A percentile compares a stretch with the other conserved stretches of the same genome.
Evolutionary conservation across 768 basidiomycete species (phyloP).

Genomic region (Phanerochaete sordida): DNA sequence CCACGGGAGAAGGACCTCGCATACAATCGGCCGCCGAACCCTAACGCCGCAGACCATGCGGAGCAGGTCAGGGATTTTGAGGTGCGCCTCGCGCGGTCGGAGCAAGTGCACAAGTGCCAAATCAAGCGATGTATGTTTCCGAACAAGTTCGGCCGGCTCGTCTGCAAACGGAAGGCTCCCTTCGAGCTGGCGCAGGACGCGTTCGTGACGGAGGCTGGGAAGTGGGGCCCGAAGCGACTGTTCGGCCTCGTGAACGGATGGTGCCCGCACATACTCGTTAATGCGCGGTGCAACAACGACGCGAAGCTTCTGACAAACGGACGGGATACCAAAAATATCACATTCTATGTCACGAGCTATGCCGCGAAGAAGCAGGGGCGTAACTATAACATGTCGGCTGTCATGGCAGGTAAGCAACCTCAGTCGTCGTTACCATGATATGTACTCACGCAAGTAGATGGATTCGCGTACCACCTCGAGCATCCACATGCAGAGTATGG

Average conservation of each 20-base stretch:
- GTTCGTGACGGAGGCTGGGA: slow-evolving; percentile 12
- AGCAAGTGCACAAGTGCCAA: slow-evolving; percentile 22
- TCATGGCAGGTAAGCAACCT: too few species aligned
- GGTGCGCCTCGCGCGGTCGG: slow-evolving; percentile 1
- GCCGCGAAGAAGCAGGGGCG: slow-evolving; percentile 32
- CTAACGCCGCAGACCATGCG: slow-evolving; percentile 22
- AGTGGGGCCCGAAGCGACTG: slow-evolving; percentile 12
- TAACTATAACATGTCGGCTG: slow-evolving; percentile 32
- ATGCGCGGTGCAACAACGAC: slow-evolving; percentile 37
- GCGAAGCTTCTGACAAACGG: slow-evolving; percentile 37
- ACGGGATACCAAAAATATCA: slow-evolving; percentile 28
- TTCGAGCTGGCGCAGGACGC: slow-evolving; percentile 12
- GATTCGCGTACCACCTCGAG: slow-evolving; percentile 25
- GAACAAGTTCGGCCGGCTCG: background rate
- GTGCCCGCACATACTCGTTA: slow-evolving; percentile 23
- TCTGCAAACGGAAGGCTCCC: slow-evolving; percentile 25
- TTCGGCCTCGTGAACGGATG: slow-evolving; percentile 20
- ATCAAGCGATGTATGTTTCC: slow-evolving; percentile 15
- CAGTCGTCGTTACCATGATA: too few species aligned
- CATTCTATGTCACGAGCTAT: slow-evolving; percentile 35
- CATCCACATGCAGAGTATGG: slow-evolving; percentile 17
- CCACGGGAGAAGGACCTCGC: slow-evolving; percentile 23
- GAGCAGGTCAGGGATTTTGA: slow-evolving; percentile 13
- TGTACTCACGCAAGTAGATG: too few species aligned
- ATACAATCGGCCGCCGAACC: slow-evolving; percentile 34